Evolutionary conservation across 768 basidiomycete genomes (phyloP).

Genomic region (Psilocybe cubensis): DNA sequence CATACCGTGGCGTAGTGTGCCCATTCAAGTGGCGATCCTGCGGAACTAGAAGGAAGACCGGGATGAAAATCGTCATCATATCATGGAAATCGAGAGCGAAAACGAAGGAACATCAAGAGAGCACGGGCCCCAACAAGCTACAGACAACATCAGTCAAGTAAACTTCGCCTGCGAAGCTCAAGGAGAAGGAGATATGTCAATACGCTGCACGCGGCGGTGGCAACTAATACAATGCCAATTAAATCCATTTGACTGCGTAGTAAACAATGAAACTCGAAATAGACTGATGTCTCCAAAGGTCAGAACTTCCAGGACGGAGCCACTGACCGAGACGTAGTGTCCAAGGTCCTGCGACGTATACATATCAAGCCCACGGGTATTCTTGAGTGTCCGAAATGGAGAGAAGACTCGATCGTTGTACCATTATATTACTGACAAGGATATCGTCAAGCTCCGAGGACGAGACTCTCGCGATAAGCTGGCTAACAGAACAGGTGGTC

Average conservation of each 20-base stretch:
- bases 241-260: constrained; percentile 2
- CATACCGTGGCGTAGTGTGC: constrained; percentile 3
- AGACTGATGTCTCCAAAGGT: constrained; percentile 11
- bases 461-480: constrained; percentile 1
- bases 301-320: constrained; percentile 4
- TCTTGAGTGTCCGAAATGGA: constrained; percentile 4
- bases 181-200: background rate
- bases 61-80: constrained; percentile 13
- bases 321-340: background rate
- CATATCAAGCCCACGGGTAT: constrained; percentile 5
- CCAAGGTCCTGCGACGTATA: background rate
- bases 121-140: background rate
- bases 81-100: constrained; percentile 10
- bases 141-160: background rate
- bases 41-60: constrained; percentile 13
- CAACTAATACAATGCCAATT: constrained; percentile 8
- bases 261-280: constrained; percentile 2
- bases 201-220: constrained; percentile 7
- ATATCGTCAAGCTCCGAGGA: constrained; percentile 6
- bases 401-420: background rate
- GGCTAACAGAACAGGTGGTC: constrained; percentile 3
- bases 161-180: constrained; percentile 12
- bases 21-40: constrained; percentile 16
- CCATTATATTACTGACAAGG: constrained; percentile 1
- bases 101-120: constrained; percentile 9